Base-by-base conservation (phyloP, 179 eudicot species). In the Kewa caespitosa region DNA sequence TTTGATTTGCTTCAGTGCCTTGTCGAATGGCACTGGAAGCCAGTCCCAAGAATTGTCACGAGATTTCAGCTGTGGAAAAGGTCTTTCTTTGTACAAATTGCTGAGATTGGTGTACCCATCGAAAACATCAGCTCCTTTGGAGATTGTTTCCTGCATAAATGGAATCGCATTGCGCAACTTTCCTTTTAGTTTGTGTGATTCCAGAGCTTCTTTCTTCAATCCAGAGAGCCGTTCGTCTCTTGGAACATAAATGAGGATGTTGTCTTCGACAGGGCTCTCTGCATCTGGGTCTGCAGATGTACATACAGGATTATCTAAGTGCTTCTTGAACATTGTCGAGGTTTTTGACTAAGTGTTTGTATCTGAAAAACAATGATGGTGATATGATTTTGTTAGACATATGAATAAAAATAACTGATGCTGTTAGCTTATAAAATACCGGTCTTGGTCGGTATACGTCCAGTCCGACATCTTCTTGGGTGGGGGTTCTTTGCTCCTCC, bases 401-500 rank as follows among this genome's bases (percentile, higher is more conserved):
- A 17, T 48, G 7, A 2, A 48, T 48, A 12, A 14, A 48, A 2
- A 17, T 48, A 48, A 48, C 54, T 48, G 54, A 2, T 48, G 17
- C 54, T 14, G 3, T 48, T n/a, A n/a, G 54, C 54, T 14, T 4
- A 23, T 48, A 23, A 48, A 48, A 48, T 57, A 89, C 92, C 91
- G 10, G 88, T 83, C 54, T 83, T 81, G 18, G 34, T 63, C 17
- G 71, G 60, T 42, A 79, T 63, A 38, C 93, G 91, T 12, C 93
- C 93, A 8, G 93, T 88, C 52, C 91, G 90, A 23, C 93, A 88
- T 0, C 91, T 82, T 10, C 91, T 67, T 9, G 93, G 93, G 57
- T 83, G 88, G 2, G 93, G 93, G 39, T 63, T 32, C 28, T 78
- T 81, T 33, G 79, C 78, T 4, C 91, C 93, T 34, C 91, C 93